Percentiles rank a stretch among this genome's conserved stretches.
These are phyloP conservation scores for Podaxis sp. DNA, from an alignment of 768 basidiomycete genomes.

Conservation along the genomic window DNA sequence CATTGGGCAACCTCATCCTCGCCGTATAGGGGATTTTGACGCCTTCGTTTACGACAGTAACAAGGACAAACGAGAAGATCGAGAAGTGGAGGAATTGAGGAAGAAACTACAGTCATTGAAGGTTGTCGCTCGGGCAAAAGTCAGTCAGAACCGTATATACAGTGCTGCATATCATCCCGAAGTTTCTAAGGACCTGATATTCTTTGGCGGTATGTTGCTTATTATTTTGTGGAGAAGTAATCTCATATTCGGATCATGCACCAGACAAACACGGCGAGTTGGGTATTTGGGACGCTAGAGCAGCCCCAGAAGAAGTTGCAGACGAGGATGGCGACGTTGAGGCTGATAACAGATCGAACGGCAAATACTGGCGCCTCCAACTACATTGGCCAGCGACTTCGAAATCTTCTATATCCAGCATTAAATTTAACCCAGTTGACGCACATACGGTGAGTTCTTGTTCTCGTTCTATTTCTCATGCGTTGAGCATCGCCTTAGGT, in stretches of 20 bases:
- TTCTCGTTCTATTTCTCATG: not conserved
- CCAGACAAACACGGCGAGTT: constrained; percentile 81
- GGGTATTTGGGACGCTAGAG: constrained; percentile 85
- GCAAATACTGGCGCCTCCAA: constrained; percentile 79
- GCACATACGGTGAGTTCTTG: constrained; percentile 57
- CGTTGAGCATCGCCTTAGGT: constrained; percentile 40
- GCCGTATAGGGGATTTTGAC: constrained; percentile 43
- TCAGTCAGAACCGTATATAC: constrained; percentile 72
- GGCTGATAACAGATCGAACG: constrained; percentile 50
- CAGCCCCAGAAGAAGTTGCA: constrained; percentile 57
- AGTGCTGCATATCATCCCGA: constrained; percentile 82
- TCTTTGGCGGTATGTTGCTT: constrained; percentile 66
- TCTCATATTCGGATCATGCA: constrained; percentile 1
- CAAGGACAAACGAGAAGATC: constrained; percentile 42
- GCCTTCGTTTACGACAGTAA: constrained; percentile 50
- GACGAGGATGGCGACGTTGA: constrained; percentile 62
- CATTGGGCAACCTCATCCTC: constrained; percentile 36
- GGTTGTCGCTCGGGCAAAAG: constrained; percentile 77
- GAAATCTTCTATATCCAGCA: constrained; percentile 74
- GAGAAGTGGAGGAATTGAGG: constrained; percentile 51
- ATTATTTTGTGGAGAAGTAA: not conserved
- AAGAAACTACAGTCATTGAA: constrained; percentile 53
- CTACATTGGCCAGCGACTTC: constrained; percentile 81
- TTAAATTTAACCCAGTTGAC: constrained; percentile 76
- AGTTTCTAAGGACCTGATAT: constrained; percentile 75